Evolutionary conservation across 257 asterid species (phyloP).

Genomic region (Solanum megistacrolobum): DNA sequence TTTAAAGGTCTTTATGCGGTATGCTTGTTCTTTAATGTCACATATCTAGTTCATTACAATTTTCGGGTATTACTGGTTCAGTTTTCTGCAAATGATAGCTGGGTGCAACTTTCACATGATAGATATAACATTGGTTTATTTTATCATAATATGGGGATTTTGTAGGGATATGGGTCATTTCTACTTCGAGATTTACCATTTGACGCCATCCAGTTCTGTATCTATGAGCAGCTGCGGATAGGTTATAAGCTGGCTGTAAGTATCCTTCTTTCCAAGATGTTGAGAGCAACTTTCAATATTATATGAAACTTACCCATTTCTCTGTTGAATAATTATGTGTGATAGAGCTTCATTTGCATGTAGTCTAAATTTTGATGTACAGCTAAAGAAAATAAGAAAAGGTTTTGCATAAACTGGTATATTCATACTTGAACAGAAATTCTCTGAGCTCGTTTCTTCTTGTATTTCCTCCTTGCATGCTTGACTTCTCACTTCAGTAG

Average conservation of each 20-base stretch:
- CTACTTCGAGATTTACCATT: slow-evolving; percentile 76
- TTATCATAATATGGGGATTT: neutral
- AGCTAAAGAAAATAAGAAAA: neutral
- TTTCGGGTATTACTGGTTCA: neutral
- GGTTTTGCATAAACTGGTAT: neutral
- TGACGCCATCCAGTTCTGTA: slow-evolving; percentile 75
- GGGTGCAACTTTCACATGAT: neutral
- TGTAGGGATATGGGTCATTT: slow-evolving; percentile 85
- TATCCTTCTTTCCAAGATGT: neutral
- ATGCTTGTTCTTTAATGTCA: slow-evolving; percentile 6
- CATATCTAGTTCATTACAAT: neutral
- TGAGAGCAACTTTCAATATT: neutral
- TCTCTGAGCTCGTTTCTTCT: neutral
- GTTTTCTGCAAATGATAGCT: neutral
- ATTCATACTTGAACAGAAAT: neutral
- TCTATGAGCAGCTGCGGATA: slow-evolving; percentile 86
- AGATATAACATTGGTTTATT: neutral
- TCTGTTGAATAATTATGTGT: neutral
- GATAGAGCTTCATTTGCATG: neutral
- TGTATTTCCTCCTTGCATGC: neutral
- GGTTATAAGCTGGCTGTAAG: slow-evolving; percentile 91
- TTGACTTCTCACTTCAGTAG: neutral
- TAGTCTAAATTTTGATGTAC: neutral
- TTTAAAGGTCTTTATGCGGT: slow-evolving; percentile 95
- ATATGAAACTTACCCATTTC: neutral